A percentile compares a stretch with the other conserved stretches of the same genome.
Evolutionary conservation across 2,329 filamentous ascomycete species (phyloP).

Genomic region (Penicillium sp.): DNA sequence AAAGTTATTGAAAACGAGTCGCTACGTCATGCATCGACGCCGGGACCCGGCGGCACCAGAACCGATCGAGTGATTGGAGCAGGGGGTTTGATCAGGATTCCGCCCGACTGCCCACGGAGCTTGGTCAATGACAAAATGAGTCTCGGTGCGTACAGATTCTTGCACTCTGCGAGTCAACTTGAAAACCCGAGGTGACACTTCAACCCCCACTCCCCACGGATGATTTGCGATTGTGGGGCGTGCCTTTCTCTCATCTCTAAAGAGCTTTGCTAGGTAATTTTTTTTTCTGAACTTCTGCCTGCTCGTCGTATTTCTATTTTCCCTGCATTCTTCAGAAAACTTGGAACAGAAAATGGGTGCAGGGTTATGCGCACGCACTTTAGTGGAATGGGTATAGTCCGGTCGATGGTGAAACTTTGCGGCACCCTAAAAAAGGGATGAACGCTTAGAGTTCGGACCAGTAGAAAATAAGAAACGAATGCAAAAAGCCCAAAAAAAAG

Average conservation of each 20-base stretch:
- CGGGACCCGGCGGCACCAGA: constrained; percentile 17
- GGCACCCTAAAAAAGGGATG: not conserved
- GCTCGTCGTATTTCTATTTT: not conserved
- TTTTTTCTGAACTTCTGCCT: not conserved
- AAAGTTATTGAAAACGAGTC: constrained; percentile 13
- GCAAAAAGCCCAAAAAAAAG: not conserved
- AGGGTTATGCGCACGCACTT: not conserved
- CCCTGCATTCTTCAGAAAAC: not conserved
- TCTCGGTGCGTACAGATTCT: not conserved
- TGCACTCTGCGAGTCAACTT: not conserved
- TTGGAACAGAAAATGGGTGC: not conserved
- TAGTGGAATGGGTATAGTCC: not conserved
- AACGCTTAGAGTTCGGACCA: not conserved
- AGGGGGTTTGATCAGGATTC: not conserved
- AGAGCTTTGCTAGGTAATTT: not conserved
- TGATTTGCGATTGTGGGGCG: not conserved
- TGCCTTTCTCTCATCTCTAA: not conserved
- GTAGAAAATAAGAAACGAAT: not conserved
- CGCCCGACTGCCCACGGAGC: not conserved
- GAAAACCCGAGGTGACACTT: not conserved
- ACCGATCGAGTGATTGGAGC: not conserved
- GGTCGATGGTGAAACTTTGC: not conserved
- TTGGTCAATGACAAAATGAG: constrained; percentile 15
- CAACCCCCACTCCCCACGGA: not conserved
- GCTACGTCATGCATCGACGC: constrained; percentile 35